phyloP scores from a whole-genome alignment of 257 asterid genomes.

The Jacaranda mimosifolia region DNA sequence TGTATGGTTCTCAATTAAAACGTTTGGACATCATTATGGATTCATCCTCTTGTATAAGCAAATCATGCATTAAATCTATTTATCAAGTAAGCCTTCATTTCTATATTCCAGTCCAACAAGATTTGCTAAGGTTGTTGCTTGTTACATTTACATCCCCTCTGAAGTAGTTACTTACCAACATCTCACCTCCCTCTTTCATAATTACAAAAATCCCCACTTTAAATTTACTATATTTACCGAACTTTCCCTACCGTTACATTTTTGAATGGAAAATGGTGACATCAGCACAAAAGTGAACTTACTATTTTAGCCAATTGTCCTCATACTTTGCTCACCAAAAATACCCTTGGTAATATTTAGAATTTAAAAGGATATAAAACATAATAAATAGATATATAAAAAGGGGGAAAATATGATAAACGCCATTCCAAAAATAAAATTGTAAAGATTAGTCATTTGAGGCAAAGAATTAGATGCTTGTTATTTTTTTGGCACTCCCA shows the following conservation, averaged over 20 bases:
- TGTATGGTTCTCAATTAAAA: conserved; percentile 22
- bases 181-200: neutral
- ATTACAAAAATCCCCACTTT: neutral
- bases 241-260: neutral
- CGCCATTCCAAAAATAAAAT: no score
- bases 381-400: no score
- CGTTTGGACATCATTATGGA: conserved; percentile 11
- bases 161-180: neutral
- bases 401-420: no score
- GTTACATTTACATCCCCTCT: neutral
- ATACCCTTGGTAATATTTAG: no score
- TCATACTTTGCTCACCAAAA: no score
- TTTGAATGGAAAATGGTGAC: neutral
- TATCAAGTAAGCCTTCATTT: conserved; percentile 14
- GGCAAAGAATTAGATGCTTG: no score
- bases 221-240: neutral
- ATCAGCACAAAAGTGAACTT: neutral
- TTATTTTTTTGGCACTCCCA: no score
- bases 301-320: neutral
- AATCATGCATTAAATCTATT: conserved; percentile 4
- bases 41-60: neutral
- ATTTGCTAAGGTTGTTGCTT: neutral
- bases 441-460: no score
- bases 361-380: no score
- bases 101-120: conserved; percentile 12